Evolutionary conservation across 2,329 filamentous ascomycete genomes (phyloP), one percentile per base, ranked within the genome.

Genomic region (Phoma sp.): DNA sequence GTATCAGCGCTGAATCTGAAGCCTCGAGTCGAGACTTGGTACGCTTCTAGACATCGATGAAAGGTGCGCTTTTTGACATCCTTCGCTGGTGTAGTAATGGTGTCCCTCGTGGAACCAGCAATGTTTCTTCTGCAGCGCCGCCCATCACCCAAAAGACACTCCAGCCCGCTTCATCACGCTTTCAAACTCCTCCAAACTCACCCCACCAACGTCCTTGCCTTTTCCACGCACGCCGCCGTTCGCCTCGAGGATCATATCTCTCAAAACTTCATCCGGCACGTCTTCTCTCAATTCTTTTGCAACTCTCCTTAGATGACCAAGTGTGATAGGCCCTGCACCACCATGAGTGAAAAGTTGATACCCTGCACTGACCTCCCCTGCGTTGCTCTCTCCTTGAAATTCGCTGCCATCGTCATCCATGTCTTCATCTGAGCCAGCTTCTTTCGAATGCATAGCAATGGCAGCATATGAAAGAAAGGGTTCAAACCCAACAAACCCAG

Each of bases 231-330:
- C 86, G 1, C 90, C 91, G 2, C 90, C 90, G 74, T 96, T 97
- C 43, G 93, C 95, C 80, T 98, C 93, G 43, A 92, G 79, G 53
- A 99, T 89, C 95, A 99, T 99, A 78, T 97, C 92, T 77, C 85
- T 86, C 69, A 99, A 78, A 69, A 96, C 77, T 43, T 91, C 88
- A 67, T 98, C 95, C 55, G 86, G 85, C 23, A 96, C 87, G 46
- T 87, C 91, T 76, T 96, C 91, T 75, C 91, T 90, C 66, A 99
- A 77, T 65, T 91, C 85, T 63, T 85, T 86, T 37, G 93, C 92
- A 48, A 97, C 88, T 67, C 89, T 82, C 69, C 86, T 85, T 70
- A 99, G 77, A 76, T 96, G 89, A 13, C 83, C 83, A 25, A 98
- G 68, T 2, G 89, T 95, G 62, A 99, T 96, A n/a, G 84, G 85